phyloP scores from a whole-genome alignment of 2,329 filamentous ascomycete genomes.

The Chaetomiaceae sp. region DNA sequence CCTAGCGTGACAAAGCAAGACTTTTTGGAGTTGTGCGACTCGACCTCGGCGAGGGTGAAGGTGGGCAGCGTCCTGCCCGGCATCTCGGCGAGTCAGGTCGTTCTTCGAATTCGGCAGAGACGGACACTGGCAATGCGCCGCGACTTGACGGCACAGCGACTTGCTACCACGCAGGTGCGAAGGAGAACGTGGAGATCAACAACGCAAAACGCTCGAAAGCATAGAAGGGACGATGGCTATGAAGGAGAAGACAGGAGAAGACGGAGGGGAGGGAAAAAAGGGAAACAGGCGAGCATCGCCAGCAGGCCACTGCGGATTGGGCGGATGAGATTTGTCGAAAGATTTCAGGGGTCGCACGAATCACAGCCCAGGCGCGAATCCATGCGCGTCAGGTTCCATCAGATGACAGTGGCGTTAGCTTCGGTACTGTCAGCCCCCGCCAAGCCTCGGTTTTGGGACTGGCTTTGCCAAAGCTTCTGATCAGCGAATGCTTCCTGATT shows the following conservation, averaged over 20 bases:
- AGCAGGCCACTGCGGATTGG: conserved; percentile 16
- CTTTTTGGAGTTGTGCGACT: conserved; percentile 68
- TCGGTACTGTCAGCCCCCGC: conserved; percentile 2
- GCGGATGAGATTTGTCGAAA: conserved; percentile 11
- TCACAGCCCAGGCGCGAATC: conserved; percentile 12
- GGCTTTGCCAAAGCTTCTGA: no score
- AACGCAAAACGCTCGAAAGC: no score
- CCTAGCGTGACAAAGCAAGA: conserved; percentile 93
- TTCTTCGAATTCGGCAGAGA: no score
- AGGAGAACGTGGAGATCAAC: no score
- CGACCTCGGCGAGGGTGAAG: conserved; percentile 73
- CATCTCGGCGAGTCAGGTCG: conserved; percentile 53
- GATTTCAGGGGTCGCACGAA: conserved; percentile 14
- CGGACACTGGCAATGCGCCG: no score
- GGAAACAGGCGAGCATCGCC: no score
- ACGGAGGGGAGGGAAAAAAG: background rate
- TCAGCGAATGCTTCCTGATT: no score
- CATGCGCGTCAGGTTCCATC: conserved; percentile 11
- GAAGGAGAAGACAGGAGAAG: background rate
- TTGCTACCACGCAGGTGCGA: no score
- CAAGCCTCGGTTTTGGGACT: no score
- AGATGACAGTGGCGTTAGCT: conserved; percentile 18
- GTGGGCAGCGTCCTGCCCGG: conserved; percentile 76
- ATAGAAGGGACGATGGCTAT: background rate
- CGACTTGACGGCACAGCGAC: no score